Percentiles rank a stretch among this genome's conserved stretches.
phyloP scores from a whole-genome alignment of 1,139 yeast genomes.

The Sugiyamaella paludigena region DNA sequence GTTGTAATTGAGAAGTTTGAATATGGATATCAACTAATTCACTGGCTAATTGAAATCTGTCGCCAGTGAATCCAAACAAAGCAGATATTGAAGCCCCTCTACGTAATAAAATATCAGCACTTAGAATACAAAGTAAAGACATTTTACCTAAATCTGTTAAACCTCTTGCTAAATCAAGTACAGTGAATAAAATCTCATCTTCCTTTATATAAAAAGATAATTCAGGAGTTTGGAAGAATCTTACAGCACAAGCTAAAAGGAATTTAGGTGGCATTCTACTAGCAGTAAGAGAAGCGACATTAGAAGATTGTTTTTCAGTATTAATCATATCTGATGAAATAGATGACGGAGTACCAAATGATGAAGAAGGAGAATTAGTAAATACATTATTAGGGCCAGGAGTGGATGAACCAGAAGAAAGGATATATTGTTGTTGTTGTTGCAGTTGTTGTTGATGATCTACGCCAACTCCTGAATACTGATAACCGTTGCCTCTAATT shows the following conservation, averaged over 20 bases:
- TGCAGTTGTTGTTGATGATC: background rate
- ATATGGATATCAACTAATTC: constrained; percentile 10
- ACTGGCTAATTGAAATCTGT: constrained; percentile 4
- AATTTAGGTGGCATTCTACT: constrained; percentile 15
- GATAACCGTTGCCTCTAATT: background rate
- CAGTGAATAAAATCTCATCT: constrained; percentile 9
- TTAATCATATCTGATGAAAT: constrained; percentile 2
- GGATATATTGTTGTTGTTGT: background rate
- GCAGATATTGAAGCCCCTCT: constrained; percentile 13
- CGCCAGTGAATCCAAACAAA: constrained; percentile 9
- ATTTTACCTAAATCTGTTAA: constrained; percentile 6
- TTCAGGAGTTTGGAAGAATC: constrained; percentile 14
- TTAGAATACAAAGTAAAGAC: constrained; percentile 11
- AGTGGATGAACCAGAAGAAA: constrained; percentile 2
- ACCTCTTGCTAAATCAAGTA: constrained; percentile 10
- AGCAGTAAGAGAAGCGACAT: background rate
- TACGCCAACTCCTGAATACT: background rate
- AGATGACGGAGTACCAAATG: constrained; percentile 3
- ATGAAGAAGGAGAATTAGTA: background rate
- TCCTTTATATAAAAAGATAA: constrained; percentile 13
- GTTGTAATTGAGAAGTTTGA: constrained; percentile 7
- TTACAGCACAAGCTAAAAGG: constrained; percentile 11
- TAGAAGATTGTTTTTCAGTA: constrained; percentile 1
- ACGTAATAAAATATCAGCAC: constrained; percentile 13
- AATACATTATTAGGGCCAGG: no score